Conservation (phyloP, 2,329 filamentous ascomycete species). For the Paraphaeosphaeria sporulosa region DNA sequence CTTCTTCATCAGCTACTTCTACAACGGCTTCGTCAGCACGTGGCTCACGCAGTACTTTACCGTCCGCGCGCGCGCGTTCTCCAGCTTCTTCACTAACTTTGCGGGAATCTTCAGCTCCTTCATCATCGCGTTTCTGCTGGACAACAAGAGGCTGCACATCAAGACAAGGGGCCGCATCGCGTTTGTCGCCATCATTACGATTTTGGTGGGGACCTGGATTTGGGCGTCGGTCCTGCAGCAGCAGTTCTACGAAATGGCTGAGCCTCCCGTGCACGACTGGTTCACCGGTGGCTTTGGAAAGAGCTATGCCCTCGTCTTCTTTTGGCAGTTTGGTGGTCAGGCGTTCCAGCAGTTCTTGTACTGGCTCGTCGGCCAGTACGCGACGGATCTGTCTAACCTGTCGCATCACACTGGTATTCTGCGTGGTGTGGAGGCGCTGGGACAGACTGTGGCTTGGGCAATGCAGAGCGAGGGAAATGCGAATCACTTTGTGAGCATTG, state of each 20-base stretch:
- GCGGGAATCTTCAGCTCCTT: slow-evolving; percentile 47
- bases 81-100: slow-evolving; percentile 48
- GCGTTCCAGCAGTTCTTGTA: slow-evolving; percentile 49
- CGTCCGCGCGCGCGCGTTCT: slow-evolving; percentile 45
- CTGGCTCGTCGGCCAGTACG: slow-evolving; percentile 48
- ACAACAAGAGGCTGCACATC: slow-evolving; percentile 44
- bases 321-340: slow-evolving; percentile 48
- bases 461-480: slow-evolving; percentile 47
- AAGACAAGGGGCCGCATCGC: slow-evolving; percentile 42
- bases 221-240: slow-evolving; percentile 45
- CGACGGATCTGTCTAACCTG: slow-evolving; percentile 40
- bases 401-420: slow-evolving; percentile 47
- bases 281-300: slow-evolving; percentile 45
- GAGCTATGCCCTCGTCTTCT: slow-evolving; percentile 44
- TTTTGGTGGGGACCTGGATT: slow-evolving; percentile 46
- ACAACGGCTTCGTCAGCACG: slow-evolving; percentile 47
- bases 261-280: slow-evolving; percentile 42
- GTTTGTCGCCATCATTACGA: slow-evolving; percentile 37
- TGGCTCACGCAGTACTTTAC: slow-evolving; percentile 48
- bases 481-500: slow-evolving; percentile 47
- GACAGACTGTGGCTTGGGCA: slow-evolving; percentile 47
- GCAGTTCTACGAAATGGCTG: slow-evolving; percentile 38
- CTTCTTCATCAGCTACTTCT: slow-evolving; percentile 50
- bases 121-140: slow-evolving; percentile 43
- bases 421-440: slow-evolving; percentile 43